Conservation (phyloP, 2,329 filamentous ascomycete genomes). For the Bipolaris cookei region DNA sequence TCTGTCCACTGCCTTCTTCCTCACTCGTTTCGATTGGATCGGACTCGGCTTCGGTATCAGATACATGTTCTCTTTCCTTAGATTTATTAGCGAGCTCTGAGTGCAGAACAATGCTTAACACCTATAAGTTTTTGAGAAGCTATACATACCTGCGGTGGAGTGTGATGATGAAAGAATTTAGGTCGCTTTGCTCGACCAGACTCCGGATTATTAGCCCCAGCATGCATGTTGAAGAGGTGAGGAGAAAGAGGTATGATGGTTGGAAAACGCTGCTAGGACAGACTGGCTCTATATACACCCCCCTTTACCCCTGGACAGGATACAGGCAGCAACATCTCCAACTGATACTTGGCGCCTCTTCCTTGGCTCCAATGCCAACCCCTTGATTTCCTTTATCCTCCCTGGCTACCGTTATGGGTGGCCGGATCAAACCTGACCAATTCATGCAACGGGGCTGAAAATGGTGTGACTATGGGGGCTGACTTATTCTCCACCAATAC, state of each 20-base stretch:
- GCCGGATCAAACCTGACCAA: neutral
- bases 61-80: neutral
- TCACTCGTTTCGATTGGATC: neutral
- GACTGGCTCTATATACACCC: neutral
- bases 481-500: conserved; percentile 1
- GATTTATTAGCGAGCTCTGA: neutral
- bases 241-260: conserved; percentile 1
- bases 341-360: neutral
- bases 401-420: neutral
- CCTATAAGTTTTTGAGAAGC: no score
- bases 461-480: neutral
- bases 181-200: no score
- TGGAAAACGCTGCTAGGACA: neutral
- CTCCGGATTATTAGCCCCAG: no score
- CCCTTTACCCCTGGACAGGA: neutral
- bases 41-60: neutral
- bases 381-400: neutral
- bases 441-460: neutral
- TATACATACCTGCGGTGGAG: no score
- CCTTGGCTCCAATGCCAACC: conserved; percentile 2
- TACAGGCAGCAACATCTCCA: neutral
- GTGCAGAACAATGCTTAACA: no score
- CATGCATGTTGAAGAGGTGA: neutral
- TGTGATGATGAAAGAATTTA: no score
- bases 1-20: neutral